Evolutionary conservation across 73 alveolate species (phyloP).

Genomic region (Tetrahymena malaccensis): DNA sequence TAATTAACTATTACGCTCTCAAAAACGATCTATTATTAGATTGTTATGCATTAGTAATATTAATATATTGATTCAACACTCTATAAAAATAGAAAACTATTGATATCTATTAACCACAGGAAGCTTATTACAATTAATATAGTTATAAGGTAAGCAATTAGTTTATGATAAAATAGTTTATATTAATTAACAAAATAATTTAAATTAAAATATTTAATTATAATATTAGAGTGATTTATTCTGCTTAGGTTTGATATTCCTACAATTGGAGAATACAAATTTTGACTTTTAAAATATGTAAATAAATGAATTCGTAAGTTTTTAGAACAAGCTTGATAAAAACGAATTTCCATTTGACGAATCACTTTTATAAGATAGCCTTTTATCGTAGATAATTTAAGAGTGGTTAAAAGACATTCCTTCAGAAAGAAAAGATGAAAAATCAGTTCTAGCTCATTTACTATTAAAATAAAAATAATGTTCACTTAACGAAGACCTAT

Average conservation of each 20-base stretch:
- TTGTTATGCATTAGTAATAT: not conserved
- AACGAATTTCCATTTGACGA: not conserved
- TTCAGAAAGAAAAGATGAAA: not conserved
- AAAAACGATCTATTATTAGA: not conserved
- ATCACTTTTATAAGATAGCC: not conserved
- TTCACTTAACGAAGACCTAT: not conserved
- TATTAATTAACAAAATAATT: too few relatives aligned
- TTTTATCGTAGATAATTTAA: not conserved
- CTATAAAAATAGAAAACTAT: not conserved
- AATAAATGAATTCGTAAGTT: not conserved
- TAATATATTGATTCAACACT: not conserved
- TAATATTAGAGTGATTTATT: not conserved
- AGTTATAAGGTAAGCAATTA: not conserved
- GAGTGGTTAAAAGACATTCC: not conserved
- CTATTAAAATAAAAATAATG: not conserved
- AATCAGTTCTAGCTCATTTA: not conserved
- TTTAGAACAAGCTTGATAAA: not conserved
- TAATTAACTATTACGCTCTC: not conserved
- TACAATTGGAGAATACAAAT: not conserved
- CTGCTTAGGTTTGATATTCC: not conserved
- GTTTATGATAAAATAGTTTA: too few relatives aligned
- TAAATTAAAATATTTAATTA: not conserved
- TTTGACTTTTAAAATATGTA: not conserved
- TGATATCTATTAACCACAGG: not conserved
- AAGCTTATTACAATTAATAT: not conserved